Evolutionary conservation across 805 yeast genomes (phyloP), one percentile per base, ranked within the genome.

Genomic region (Nakazawaea laoshanensis): DNA sequence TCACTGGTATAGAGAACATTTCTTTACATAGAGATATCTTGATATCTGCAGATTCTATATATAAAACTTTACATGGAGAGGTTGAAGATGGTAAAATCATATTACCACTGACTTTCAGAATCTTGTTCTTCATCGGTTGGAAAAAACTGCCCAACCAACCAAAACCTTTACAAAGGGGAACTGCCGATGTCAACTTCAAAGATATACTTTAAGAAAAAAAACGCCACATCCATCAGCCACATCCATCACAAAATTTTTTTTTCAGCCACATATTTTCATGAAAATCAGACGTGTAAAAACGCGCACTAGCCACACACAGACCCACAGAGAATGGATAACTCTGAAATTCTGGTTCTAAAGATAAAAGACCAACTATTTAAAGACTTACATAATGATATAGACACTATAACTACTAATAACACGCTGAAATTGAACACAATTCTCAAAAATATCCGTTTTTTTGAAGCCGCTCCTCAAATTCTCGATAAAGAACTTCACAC

Each of bases 101-200:
- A 0, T 50, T 84, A n/a, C 94, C 94, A 1, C 87, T 85, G 7
- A 84, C 94, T 1, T 85, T 72, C 55, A 61, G 85, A 39, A 71
- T 85, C 34, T 72, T 84, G 17, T 80, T 78, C 50, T 78, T 84
- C 86, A 81, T 85, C 49, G 95, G 94, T 3, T 85, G 95, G 95
- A 85, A 82, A 51, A 75, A 77, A 42, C 29, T 24, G 29, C 70
- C 71, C 5, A 49, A 55, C 31, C 85, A 82, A 49, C 86, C 88
- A 3, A 61, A 77, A 48, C 89, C 94, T 2, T 64, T 82, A 38
- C 67, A 67, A 31, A 62, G 94, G 41, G 94, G 95, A 2, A 48
- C 80, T 14, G 92, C 78, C 1, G 73, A 76, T 46, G 65, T 83
- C 25, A 75, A 63, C 40, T 57, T 84, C 47, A 78, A 79, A 50